phyloP scores from a whole-genome alignment of 1,139 yeast species.

The Zhuliangozyma blackwelliae region DNA sequence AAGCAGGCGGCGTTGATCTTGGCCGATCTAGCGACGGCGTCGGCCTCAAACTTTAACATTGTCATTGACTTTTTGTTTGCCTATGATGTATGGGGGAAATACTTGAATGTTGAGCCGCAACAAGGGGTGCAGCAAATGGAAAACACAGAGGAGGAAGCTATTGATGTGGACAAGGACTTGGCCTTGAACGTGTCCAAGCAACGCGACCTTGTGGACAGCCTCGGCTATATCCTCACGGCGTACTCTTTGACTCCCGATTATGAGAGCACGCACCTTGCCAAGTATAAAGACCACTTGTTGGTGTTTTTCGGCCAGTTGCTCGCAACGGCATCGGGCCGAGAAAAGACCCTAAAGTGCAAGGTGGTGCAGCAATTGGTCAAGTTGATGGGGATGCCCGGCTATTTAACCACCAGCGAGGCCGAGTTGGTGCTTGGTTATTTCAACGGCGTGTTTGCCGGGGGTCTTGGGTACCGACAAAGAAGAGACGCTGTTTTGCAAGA shows the following conservation, averaged over 20 bases:
- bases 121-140: background rate
- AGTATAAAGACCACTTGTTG: slow-evolving; percentile 61
- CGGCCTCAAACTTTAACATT: slow-evolving; percentile 38
- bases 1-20: slow-evolving; percentile 61
- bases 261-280: slow-evolving; percentile 21
- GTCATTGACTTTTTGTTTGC: slow-evolving; percentile 37
- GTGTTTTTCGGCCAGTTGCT: slow-evolving; percentile 63
- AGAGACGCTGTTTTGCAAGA: slow-evolving; percentile 29
- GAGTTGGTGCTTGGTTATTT: slow-evolving; percentile 63
- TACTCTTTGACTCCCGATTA: slow-evolving; percentile 12
- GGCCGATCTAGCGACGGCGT: slow-evolving; percentile 46
- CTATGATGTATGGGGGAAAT: slow-evolving; percentile 37
- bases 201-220: slow-evolving; percentile 54
- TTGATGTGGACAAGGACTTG: slow-evolving; percentile 20
- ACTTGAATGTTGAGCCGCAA: slow-evolving; percentile 16
- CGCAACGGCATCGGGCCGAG: slow-evolving; percentile 61
- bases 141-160: slow-evolving; percentile 7
- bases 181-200: slow-evolving; percentile 50
- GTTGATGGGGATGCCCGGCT: slow-evolving; percentile 42
- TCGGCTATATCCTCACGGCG: slow-evolving; percentile 49
- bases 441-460: slow-evolving; percentile 39
- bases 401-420: slow-evolving; percentile 51
- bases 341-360: slow-evolving; percentile 62
- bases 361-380: slow-evolving; percentile 63
- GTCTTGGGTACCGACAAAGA: slow-evolving; percentile 34